Percentiles rank a stretch among this genome's conserved stretches.
Evolutionary conservation across 106 monocot genomes (phyloP).

Genomic region (Vanilla planifolia): DNA sequence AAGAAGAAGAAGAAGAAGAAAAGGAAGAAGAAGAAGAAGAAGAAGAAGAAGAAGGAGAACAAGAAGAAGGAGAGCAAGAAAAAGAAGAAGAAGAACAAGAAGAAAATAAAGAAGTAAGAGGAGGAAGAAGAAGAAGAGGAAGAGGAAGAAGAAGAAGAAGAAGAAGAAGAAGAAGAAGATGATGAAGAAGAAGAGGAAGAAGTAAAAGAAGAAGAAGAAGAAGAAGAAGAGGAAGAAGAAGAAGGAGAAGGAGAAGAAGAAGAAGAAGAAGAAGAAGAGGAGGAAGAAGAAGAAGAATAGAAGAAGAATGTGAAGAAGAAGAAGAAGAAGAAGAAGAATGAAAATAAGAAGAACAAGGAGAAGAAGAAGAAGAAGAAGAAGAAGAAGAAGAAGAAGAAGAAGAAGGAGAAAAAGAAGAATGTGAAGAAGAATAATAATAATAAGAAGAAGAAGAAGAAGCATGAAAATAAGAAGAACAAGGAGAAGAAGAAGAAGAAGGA

Average conservation of each 20-base stretch:
- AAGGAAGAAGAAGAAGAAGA: background rate
- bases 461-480: no score
- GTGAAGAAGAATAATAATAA: no score
- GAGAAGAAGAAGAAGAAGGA: no score
- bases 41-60: background rate
- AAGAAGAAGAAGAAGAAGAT: background rate
- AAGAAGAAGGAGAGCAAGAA: no score
- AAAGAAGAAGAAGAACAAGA: no score
- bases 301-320: no score
- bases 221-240: background rate
- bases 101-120: no score
- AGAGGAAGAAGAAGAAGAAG: background rate
- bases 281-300: background rate
- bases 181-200: background rate
- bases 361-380: background rate
- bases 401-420: no score
- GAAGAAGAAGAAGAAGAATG: no score
- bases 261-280: background rate
- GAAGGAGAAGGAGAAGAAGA: background rate
- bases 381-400: background rate
- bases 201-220: no score
- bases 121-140: background rate
- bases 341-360: no score
- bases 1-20: background rate
- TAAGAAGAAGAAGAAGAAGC: no score